Evolutionary conservation across 108 stramenopile species (phyloP).

Genomic region (Asterionellopsis glacialis): DNA sequence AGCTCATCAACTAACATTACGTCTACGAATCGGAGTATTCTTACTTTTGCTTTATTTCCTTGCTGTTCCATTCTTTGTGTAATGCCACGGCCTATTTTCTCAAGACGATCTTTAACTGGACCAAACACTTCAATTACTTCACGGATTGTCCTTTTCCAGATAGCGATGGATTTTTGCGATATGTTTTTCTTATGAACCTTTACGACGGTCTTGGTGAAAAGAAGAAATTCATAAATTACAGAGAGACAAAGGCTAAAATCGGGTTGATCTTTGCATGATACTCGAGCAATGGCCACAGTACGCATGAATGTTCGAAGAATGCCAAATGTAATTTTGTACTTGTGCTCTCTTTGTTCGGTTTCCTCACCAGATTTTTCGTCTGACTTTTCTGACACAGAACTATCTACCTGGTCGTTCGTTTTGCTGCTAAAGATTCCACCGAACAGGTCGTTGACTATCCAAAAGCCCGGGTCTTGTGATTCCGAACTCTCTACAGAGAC

Average conservation of each 20-base stretch:
- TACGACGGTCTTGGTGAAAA: slow-evolving; percentile 61
- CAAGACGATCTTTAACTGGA: slow-evolving; percentile 64
- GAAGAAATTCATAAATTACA: slow-evolving; percentile 60
- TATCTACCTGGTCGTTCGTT: too few species aligned
- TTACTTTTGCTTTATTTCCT: slow-evolving; percentile 61
- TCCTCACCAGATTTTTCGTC: background rate
- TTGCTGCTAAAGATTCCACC: slow-evolving; percentile 23
- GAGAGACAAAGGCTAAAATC: slow-evolving; percentile 62
- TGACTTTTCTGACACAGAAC: background rate
- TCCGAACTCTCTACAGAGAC: background rate
- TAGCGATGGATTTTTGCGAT: slow-evolving; percentile 40
- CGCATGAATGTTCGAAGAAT: slow-evolving; percentile 44
- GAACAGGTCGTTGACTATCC: slow-evolving; percentile 57
- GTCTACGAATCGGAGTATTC: slow-evolving; percentile 66
- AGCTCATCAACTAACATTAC: slow-evolving; percentile 60
- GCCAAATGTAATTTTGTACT: slow-evolving; percentile 35
- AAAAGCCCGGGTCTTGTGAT: slow-evolving; percentile 22
- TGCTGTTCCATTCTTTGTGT: slow-evolving; percentile 67
- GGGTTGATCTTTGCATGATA: slow-evolving; percentile 61
- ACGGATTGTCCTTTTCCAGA: slow-evolving; percentile 62
- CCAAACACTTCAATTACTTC: slow-evolving; percentile 67
- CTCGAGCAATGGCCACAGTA: slow-evolving; percentile 60
- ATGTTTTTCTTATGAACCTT: slow-evolving; percentile 69
- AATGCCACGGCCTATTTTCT: slow-evolving; percentile 65
- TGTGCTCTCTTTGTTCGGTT: background rate